Evolutionary conservation across 2,329 filamentous ascomycete species (phyloP).

Genomic region (Trichothecium roseum): DNA sequence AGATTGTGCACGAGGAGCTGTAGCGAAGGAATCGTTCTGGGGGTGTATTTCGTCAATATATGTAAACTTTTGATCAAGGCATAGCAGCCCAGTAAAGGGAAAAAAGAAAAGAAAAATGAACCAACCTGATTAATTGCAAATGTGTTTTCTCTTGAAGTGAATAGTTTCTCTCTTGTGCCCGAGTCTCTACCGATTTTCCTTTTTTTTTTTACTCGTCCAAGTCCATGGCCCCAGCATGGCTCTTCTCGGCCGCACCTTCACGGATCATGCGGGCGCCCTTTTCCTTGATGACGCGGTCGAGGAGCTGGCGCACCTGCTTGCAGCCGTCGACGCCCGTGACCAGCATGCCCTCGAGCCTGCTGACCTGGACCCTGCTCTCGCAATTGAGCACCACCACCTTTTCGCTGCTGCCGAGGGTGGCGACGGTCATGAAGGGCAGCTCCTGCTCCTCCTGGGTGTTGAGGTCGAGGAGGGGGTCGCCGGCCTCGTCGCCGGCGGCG

Average conservation of each 20-base stretch:
- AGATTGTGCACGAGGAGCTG: conserved; percentile 10
- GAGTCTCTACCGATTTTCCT: too few species aligned
- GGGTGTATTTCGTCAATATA: too few species aligned
- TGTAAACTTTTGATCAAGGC: too few species aligned
- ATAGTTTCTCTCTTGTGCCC: too few species aligned
- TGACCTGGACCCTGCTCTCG: conserved; percentile 79
- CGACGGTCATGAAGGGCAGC: conserved; percentile 79
- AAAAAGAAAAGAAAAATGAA: too few species aligned
- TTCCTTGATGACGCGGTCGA: conserved; percentile 70
- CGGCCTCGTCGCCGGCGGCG: conserved; percentile 52
- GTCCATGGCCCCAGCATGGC: conserved; percentile 39
- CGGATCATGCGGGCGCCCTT: conserved; percentile 56
- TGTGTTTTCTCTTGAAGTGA: too few species aligned
- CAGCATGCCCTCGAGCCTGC: conserved; percentile 81
- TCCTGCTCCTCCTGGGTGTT: conserved; percentile 78
- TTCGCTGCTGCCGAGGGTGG: conserved; percentile 63
- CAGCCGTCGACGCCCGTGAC: conserved; percentile 88
- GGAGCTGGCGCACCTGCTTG: conserved; percentile 68
- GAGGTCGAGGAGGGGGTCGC: conserved; percentile 71
- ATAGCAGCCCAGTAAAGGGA: too few species aligned
- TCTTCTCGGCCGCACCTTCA: conserved; percentile 40
- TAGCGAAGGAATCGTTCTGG: conserved; percentile 11
- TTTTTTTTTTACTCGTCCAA: conserved; percentile 25
- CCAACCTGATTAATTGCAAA: too few species aligned
- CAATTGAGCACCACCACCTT: conserved; percentile 71